A percentile compares a stretch with the other conserved stretches of the same genome.
These are phyloP conservation scores for Colletotrichum sp. DNA, from an alignment of 2,329 filamentous ascomycete species.

Conservation along the genomic window DNA sequence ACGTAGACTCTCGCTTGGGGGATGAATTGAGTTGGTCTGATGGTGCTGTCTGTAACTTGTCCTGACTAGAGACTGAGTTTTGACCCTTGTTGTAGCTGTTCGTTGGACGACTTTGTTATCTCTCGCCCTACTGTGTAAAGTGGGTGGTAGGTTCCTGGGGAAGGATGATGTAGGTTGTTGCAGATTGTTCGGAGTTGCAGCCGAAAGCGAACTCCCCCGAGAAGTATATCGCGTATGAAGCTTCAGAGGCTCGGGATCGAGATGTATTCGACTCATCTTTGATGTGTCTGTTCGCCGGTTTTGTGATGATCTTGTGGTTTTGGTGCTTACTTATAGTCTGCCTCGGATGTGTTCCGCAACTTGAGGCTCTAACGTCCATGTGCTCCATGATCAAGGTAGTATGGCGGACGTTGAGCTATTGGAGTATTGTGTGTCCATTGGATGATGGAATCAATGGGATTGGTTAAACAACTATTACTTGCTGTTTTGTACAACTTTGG, in stretches of 20 bases:
- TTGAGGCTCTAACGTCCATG: not conserved
- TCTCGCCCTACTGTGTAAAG: not conserved
- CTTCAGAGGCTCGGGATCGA: not conserved
- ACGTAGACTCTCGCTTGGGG: not conserved
- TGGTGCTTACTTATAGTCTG: not conserved
- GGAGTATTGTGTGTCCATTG: not conserved
- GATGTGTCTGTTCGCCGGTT: not conserved
- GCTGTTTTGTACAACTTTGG: not conserved
- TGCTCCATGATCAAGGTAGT: not conserved
- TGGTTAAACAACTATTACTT: not conserved
- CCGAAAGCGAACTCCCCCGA: not conserved
- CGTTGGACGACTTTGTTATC: not conserved
- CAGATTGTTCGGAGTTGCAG: not conserved
- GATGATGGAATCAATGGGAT: not conserved
- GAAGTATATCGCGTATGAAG: not conserved
- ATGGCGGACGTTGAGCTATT: not conserved
- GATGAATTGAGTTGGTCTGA: conserved; percentile 17
- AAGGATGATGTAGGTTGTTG: not conserved
- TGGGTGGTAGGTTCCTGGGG: not conserved
- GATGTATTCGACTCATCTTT: not conserved
- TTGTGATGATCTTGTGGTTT: not conserved
- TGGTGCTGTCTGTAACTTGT: not conserved
- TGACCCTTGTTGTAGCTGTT: not conserved
- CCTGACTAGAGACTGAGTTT: not conserved
- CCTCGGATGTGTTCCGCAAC: not conserved